Base-by-base conservation (phyloP, 306 rosid genomes). In the Begonia peltatifolia region DNA sequence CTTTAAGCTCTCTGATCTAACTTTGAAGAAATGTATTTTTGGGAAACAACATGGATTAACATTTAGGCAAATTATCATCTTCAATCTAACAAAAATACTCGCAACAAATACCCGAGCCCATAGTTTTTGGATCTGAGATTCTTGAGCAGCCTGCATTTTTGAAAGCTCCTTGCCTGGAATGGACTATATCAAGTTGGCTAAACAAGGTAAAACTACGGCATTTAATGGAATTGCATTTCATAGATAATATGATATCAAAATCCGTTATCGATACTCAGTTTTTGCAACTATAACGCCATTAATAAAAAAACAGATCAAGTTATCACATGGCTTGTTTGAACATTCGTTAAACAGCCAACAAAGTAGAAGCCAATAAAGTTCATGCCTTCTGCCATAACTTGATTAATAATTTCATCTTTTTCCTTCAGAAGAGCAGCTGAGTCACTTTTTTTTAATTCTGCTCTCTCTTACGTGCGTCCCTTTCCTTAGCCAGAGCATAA, bases 341-440 rank as follows among this genome's bases (percentile, higher is more conserved):
- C 6, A 5, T 5, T 30, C 38, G 11, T 38, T 23, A 11, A 4
- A 58, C 14, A 30, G 14, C 46, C 17, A 18, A 47, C 25, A 47
- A 22, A 50, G 38, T 6, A 50, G 13, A 17, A 57, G 16, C 35
- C 35, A 14, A 57, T 2, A 47, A 43, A 59, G 14, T 20, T 35
- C 30, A 56, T 74, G 87, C 99, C 99, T 92, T 92, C 99, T 53
- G 96, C 96, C 99, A 92, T 92, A 68, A 92, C 99, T 75, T 92
- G 99, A 73, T 42, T 92, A 74, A 92, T 92, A 61, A 92, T 92
- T 72, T 92, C 99, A 63, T 92, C 99, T 68, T 92, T 92, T 77
- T 92, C 99, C 77, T 92, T 92, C 84, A 92, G 68, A 52, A 92
- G 95, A 64, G 80, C 87, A 71, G 99, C 96, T 54, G 94, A 96